phyloP scores from a whole-genome alignment of 2,329 filamentous ascomycete species.

The Colletotrichum kahawae region DNA sequence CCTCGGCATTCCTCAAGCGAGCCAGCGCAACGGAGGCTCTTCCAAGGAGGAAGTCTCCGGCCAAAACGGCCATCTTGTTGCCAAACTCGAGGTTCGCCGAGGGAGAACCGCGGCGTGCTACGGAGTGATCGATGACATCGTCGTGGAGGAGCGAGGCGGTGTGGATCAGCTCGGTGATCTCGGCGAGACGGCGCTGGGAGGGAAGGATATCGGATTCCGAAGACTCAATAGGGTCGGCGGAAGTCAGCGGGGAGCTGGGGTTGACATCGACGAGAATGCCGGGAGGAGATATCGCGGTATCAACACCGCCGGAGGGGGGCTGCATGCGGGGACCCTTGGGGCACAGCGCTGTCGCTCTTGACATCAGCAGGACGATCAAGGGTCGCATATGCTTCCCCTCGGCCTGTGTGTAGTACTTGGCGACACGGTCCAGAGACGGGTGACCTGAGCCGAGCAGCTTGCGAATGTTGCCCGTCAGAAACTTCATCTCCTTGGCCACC shows the following conservation, averaged over 20 bases:
- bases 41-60: slow-evolving; percentile 94
- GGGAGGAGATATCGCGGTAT: slow-evolving; percentile 59
- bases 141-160: slow-evolving; percentile 96
- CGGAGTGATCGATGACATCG: slow-evolving; percentile 95
- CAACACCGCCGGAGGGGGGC: slow-evolving; percentile 48
- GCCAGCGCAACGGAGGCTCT: slow-evolving; percentile 93
- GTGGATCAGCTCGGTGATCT: slow-evolving; percentile 97
- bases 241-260: slow-evolving; percentile 61
- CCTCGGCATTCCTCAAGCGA: slow-evolving; percentile 88
- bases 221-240: slow-evolving; percentile 39
- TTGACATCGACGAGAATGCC: slow-evolving; percentile 80
- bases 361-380: slow-evolving; percentile 95
- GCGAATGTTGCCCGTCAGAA: slow-evolving; percentile 89
- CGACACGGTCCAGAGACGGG: slow-evolving; percentile 89
- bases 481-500: slow-evolving; percentile 96
- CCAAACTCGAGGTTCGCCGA: slow-evolving; percentile 95
- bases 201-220: slow-evolving; percentile 76
- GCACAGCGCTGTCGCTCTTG: slow-evolving; percentile 84
- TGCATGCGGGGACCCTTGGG: slow-evolving; percentile 56
- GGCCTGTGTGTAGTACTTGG: slow-evolving; percentile 97
- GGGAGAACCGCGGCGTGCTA: slow-evolving; percentile 80
- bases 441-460: slow-evolving; percentile 94
- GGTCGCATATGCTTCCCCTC: slow-evolving; percentile 97
- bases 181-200: slow-evolving; percentile 89
- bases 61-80: slow-evolving; percentile 98